phyloP scores from a whole-genome alignment of 208 protist species.

The Trypanosoma lewisi region DNA sequence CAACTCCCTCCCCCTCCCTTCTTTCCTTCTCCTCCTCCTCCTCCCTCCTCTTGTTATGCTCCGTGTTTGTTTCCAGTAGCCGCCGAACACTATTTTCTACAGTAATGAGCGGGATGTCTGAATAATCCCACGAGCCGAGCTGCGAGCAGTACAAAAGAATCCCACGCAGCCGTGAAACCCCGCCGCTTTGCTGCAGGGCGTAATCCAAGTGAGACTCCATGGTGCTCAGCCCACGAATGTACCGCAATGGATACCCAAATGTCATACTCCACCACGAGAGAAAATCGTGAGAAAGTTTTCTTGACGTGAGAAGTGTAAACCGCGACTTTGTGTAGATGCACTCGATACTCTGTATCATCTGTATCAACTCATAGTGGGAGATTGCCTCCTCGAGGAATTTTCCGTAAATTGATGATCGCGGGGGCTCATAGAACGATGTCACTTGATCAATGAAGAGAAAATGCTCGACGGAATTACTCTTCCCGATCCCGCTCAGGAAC shows the following conservation, averaged over 20 bases:
- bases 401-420: conserved; percentile 70
- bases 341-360: conserved; percentile 86
- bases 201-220: conserved; percentile 82
- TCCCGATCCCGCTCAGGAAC: conserved; percentile 17
- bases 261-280: conserved; percentile 57
- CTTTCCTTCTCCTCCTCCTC: background rate
- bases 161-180: conserved; percentile 53
- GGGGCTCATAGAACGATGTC: conserved; percentile 68
- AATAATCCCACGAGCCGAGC: conserved; percentile 81
- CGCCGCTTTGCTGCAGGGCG: conserved; percentile 50
- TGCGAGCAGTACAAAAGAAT: conserved; percentile 89
- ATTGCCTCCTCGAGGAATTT: conserved; percentile 81
- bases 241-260: conserved; percentile 64
- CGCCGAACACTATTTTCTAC: conserved; percentile 78
- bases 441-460: conserved; percentile 90
- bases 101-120: conserved; percentile 81
- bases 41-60: background rate
- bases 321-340: conserved; percentile 63
- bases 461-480: conserved; percentile 39
- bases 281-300: conserved; percentile 56
- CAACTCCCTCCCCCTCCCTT: no score
- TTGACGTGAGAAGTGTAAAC: conserved; percentile 69
- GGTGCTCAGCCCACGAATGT: conserved; percentile 79
- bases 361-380: conserved; percentile 70
- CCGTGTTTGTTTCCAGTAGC: conserved; percentile 42